phyloP scores from a whole-genome alignment of 768 basidiomycete species.

The Leccinum pellstonianum region DNA sequence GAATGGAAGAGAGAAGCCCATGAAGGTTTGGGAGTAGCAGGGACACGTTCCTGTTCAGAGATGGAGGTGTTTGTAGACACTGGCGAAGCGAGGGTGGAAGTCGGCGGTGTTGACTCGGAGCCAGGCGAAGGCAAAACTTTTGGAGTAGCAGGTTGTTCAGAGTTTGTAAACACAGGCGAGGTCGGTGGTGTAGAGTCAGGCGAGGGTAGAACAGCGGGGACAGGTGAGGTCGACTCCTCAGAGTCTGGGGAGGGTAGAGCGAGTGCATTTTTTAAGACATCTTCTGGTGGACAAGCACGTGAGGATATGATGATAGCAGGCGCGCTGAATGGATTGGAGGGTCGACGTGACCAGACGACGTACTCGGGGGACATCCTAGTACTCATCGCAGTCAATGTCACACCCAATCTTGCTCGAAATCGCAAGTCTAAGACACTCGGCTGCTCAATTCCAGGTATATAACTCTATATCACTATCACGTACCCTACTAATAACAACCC shows the following conservation, averaged over 20 bases:
- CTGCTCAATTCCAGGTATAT: slow-evolving; percentile 50
- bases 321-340: slow-evolving; percentile 58
- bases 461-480: background rate
- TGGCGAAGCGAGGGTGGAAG: slow-evolving; percentile 56
- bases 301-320: slow-evolving; percentile 74
- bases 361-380: slow-evolving; percentile 33
- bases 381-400: background rate
- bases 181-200: too few relatives aligned
- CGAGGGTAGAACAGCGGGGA: too few relatives aligned
- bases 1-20: slow-evolving; percentile 73
- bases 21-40: slow-evolving; percentile 50
- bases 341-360: slow-evolving; percentile 75
- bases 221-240: slow-evolving; percentile 33
- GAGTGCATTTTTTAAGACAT: slow-evolving; percentile 57
- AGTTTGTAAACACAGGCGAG: too few relatives aligned
- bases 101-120: slow-evolving; percentile 30
- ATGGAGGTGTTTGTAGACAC: slow-evolving; percentile 60
- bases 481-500: background rate
- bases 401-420: slow-evolving; percentile 49
- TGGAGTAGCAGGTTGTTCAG: too few relatives aligned
- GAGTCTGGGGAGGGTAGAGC: slow-evolving; percentile 50
- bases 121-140: too few relatives aligned
- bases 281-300: slow-evolving; percentile 56
- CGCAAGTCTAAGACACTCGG: slow-evolving; percentile 43
- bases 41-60: slow-evolving; percentile 25